Percentiles rank a stretch among this genome's conserved stretches.
phyloP scores from a whole-genome alignment of 148 eudicot species.

The Rhododendron ovatum region DNA sequence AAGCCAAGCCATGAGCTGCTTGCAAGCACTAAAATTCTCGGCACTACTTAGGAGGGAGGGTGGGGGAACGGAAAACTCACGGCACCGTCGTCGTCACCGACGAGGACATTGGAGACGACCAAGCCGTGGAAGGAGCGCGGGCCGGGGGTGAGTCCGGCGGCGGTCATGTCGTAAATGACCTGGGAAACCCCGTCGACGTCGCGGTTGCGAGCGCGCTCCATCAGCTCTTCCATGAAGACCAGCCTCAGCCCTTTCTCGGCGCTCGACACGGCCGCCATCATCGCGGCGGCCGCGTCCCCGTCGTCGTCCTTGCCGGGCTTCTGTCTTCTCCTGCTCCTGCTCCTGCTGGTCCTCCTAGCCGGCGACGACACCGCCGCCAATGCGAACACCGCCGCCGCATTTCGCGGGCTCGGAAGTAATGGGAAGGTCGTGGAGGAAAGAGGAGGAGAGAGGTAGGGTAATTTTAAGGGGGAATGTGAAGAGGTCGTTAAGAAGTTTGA shows the following conservation, averaged over 20 bases:
- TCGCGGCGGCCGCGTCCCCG: neutral
- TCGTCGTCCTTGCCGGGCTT: slow-evolving; percentile 25
- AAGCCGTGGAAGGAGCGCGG: slow-evolving; percentile 86
- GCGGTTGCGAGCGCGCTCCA: slow-evolving; percentile 50
- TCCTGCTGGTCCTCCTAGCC: slow-evolving; percentile 22
- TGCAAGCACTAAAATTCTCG: neutral
- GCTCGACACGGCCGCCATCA: slow-evolving; percentile 24
- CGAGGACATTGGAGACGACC: slow-evolving; percentile 59
- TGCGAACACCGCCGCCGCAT: slow-evolving; percentile 12
- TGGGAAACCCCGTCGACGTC: slow-evolving; percentile 63
- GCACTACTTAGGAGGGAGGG: neutral
- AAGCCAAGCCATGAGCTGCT: too few relatives aligned
- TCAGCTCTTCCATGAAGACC: slow-evolving; percentile 82
- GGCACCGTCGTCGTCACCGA: slow-evolving; percentile 60
- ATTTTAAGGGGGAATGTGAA: slow-evolving; percentile 21
- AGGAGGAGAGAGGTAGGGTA: neutral
- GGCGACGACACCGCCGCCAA: slow-evolving; percentile 32
- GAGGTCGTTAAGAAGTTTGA: slow-evolving; percentile 32
- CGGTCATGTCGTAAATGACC: slow-evolving; percentile 83
- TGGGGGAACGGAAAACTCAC: slow-evolving; percentile 24
- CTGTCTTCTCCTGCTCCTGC: slow-evolving; percentile 15
- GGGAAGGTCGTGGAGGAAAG: neutral
- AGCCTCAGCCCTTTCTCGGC: slow-evolving; percentile 69
- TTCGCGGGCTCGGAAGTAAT: slow-evolving; percentile 17
- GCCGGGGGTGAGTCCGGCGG: slow-evolving; percentile 75